Base-by-base conservation (phyloP, 2,329 filamentous ascomycete species). In the Colletotrichum destructivum region DNA sequence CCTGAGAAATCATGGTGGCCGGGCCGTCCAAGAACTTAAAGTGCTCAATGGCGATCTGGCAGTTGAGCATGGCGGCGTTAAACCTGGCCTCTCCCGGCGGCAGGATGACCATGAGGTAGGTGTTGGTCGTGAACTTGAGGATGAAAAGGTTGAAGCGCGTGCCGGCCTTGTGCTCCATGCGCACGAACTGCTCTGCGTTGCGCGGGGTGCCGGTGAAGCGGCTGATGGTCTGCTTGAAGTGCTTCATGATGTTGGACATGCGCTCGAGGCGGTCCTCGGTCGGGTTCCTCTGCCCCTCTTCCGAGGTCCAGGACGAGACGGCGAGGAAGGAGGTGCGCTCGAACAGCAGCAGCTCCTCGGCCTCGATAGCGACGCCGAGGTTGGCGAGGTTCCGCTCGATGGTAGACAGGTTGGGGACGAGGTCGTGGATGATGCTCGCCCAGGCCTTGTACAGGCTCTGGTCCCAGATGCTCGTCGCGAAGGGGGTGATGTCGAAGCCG, bases 401-500 rank as follows among this genome's bases (percentile, higher is more conserved):
- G 55, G 94, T 90, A 21, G 91, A 87, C 1, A 98, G 89, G 78
- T 98, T 98, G 4, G 96, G 96, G n/a, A 98, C 96, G 56, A 99
- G 88, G 79, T 96, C 95, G 86, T 99, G 96, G 73, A 99, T 98
- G 77, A 99, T 98, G 80, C 94, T 94, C 0, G 96, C 96, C 96
- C 96, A 99, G 1, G 96, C 96, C 82, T 97, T 97, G 87, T 98
- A 99, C 47, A 99, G 87, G 66, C 93, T 97, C 85, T 99, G 96
- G 79, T 99, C 96, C 96, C 96, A 99, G 79, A 99, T 99, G 66
- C 94, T 97, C 42, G 96, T 98, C 12, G 95, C 94, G 81, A 98
- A 98, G 71, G 95, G 95, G 70, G 94, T 94, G 72, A 98, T 88
- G 74, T 92, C 89, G 80, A 97, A 90, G 51, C 75, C 75, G 35